Evolutionary conservation across 148 eudicot species (phyloP).

Genomic region (Limonium bicolor): DNA sequence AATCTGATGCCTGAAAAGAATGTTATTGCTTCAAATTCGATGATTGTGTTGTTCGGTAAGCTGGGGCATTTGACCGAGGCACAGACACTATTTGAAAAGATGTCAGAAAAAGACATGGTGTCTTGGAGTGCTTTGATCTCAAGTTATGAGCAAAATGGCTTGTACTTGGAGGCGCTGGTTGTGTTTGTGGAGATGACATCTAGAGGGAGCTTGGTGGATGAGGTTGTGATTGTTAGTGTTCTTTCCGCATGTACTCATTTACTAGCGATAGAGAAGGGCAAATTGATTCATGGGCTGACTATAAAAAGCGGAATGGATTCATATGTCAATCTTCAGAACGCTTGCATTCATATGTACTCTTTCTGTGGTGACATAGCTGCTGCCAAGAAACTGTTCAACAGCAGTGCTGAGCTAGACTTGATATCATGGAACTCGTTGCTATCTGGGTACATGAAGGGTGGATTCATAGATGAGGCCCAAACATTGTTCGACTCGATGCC

Average conservation of each 20-base stretch:
- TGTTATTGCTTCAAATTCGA: constrained; percentile 46
- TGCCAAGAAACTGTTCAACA: constrained; percentile 36
- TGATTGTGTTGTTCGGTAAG: constrained; percentile 50
- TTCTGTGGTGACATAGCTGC: constrained; percentile 33
- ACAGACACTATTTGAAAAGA: constrained; percentile 20
- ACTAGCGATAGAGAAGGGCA: constrained; percentile 19
- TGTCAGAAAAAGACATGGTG: constrained; percentile 45
- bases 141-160: constrained; percentile 48
- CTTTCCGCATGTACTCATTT: constrained; percentile 50
- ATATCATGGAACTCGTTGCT: constrained; percentile 57
- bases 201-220: constrained; percentile 26
- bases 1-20: constrained; percentile 39
- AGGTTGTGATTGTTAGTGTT: constrained; percentile 42
- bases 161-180: constrained; percentile 36
- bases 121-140: constrained; percentile 69
- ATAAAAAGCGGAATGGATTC: constrained; percentile 29
- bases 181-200: constrained; percentile 30
- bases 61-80: constrained; percentile 42
- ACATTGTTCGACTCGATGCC: constrained; percentile 47
- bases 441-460: constrained; percentile 49
- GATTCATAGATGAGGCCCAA: constrained; percentile 27
- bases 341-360: constrained; percentile 60
- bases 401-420: constrained; percentile 29
- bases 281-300: constrained; percentile 34
- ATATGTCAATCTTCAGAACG: constrained; percentile 62